These are phyloP conservation scores for Lithohypha guttulata DNA, from an alignment of 2,329 filamentous ascomycete species.

Conservation along the genomic window DNA sequence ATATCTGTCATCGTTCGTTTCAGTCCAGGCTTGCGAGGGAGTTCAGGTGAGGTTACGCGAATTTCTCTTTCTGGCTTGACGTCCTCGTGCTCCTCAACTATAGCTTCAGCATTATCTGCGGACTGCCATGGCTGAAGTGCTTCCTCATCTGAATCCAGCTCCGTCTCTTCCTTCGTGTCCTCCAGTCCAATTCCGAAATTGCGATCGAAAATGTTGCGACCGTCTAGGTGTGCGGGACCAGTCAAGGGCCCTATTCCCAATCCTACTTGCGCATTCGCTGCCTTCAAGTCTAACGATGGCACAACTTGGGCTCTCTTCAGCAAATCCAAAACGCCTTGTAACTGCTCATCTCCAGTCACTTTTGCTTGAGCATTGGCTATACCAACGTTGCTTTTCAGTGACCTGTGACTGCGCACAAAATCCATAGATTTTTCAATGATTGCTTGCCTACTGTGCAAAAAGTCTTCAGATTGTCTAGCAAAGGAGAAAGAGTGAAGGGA, in stretches of 20 bases:
- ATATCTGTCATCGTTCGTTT: slow-evolving; percentile 86
- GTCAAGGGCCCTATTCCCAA: slow-evolving; percentile 55
- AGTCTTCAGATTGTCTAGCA: slow-evolving; percentile 86
- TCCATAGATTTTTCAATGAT: slow-evolving; percentile 88
- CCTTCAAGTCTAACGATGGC: slow-evolving; percentile 36
- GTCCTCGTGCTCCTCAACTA: slow-evolving; percentile 8
- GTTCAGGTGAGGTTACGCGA: slow-evolving; percentile 31
- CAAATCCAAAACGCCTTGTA: slow-evolving; percentile 83
- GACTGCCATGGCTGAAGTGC: background rate
- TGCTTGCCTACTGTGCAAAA: slow-evolving; percentile 82
- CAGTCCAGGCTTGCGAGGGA: slow-evolving; percentile 54
- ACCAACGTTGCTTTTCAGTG: slow-evolving; percentile 64
- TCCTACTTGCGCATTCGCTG: background rate
- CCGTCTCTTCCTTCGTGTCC: slow-evolving; percentile 33
- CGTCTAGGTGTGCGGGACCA: slow-evolving; percentile 62
- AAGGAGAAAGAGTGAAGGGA: slow-evolving; percentile 98
- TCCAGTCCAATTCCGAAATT: slow-evolving; percentile 52
- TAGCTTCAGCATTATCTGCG: background rate
- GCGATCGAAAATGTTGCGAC: slow-evolving; percentile 74
- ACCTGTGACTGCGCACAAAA: slow-evolving; percentile 88
- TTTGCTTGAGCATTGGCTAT: slow-evolving; percentile 76
- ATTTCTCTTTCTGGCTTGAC: background rate
- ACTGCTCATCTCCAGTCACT: slow-evolving; percentile 69
- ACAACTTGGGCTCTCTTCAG: slow-evolving; percentile 72
- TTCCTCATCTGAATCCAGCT: background rate